Base-by-base conservation (phyloP, 2,329 filamentous ascomycete species). In the Penicillium janthinellum region DNA sequence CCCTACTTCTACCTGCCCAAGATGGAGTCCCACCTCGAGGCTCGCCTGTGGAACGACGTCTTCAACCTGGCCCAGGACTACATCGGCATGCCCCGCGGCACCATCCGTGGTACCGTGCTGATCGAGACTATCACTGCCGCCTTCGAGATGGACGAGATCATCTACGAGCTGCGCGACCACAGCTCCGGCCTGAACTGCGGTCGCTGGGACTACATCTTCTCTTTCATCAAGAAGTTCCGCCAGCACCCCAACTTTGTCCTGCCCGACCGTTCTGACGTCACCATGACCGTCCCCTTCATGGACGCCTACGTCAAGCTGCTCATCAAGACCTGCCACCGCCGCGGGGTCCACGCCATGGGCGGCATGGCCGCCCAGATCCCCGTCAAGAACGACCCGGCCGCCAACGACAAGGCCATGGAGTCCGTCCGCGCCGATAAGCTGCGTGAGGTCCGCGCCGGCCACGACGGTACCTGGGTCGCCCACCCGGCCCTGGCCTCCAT, bases 101-200 rank as follows among this genome's bases (percentile, higher is more conserved):
- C 92, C 56, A 96, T 98, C 79, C 90, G 95, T 70, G 95, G 86
- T 63, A 99, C 95, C 3, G 94, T 98, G 41, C 83, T 99, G 70
- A 98, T 99, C 73, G 95, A 99, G 86, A 98, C 95, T 58, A 98
- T 99, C 77, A 86, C 94, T 45, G 95, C 95, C 44, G 95, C 94
- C 15, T 99, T 99, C 73, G 95, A 99, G 84, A 99, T 99, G 95
- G 95, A 99, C 72, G 95, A 99, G 87, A 98, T 99, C 80, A 98
- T 99, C 81, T 99, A 97, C 79, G 95, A 98, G 83, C 89, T 99
- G 68, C 90, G 95, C 62, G 94, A 98, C 75, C 95, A 99, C 84
- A 94, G 89, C 77, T 90, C 94, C 6, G 95, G 95, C 50, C 87
- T 99, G 73, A 99, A 99, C 87, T 98, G 95, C 79, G 95, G 95